These are phyloP conservation scores for Sinapis alba DNA, from an alignment of 441 rosid genomes.

Conservation along the genomic window DNA sequence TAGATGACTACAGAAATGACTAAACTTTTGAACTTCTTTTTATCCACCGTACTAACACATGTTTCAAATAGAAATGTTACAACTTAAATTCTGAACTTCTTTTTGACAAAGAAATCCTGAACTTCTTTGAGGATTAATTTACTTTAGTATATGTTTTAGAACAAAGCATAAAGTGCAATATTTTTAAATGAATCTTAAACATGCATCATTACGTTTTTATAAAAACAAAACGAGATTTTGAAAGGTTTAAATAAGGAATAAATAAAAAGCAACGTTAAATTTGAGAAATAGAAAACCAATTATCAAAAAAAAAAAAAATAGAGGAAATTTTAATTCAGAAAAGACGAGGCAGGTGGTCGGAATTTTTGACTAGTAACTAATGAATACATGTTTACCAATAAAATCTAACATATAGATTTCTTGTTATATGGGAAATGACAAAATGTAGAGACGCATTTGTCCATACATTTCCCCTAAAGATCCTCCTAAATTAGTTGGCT, in stretches of 20 bases:
- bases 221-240: neutral
- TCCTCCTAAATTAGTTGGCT: constrained; percentile 43
- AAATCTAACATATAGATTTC: neutral
- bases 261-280: neutral
- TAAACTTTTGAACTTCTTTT: neutral
- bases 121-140: neutral
- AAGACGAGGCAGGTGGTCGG: constrained; percentile 4
- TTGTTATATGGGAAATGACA: constrained; percentile 16
- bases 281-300: too few species aligned
- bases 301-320: too few species aligned
- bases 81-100: neutral
- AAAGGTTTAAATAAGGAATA: neutral
- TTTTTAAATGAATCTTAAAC: neutral
- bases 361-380: constrained; percentile 19
- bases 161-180: neutral
- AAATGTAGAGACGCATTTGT: constrained; percentile 26
- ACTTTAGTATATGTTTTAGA: neutral
- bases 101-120: too few species aligned
- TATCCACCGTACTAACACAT: neutral
- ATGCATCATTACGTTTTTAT: neutral
- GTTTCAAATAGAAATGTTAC: neutral
- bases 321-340: neutral
- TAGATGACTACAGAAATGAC: neutral
- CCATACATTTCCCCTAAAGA: constrained; percentile 27
- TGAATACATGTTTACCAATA: constrained; percentile 25